Evolutionary conservation across 805 yeast species (phyloP).

Genomic region (Saccharomyces jurei): DNA sequence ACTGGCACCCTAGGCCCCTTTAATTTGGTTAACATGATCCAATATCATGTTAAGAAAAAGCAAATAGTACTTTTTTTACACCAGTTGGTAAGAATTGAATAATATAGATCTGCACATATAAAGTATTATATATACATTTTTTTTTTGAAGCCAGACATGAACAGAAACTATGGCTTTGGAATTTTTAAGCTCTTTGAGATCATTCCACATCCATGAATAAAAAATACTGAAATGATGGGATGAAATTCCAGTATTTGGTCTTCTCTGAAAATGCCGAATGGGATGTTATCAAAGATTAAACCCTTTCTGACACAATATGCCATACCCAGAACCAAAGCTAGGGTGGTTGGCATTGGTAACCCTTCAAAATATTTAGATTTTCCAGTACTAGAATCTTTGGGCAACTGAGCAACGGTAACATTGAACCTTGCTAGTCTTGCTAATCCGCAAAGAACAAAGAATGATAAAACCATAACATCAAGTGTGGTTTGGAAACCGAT

Average conservation of each 20-base stretch:
- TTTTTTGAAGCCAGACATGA: background rate
- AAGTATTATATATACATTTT: background rate
- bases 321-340: slow-evolving; percentile 66
- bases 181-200: slow-evolving; percentile 84
- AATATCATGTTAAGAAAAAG: too few species aligned
- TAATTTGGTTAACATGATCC: too few species aligned
- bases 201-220: slow-evolving; percentile 81
- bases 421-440: slow-evolving; percentile 92
- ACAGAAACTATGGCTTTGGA: slow-evolving; percentile 56
- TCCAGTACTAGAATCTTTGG: slow-evolving; percentile 72
- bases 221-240: slow-evolving; percentile 53
- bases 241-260: slow-evolving; percentile 67
- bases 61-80: background rate
- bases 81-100: background rate
- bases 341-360: slow-evolving; percentile 86
- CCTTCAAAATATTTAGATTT: slow-evolving; percentile 93
- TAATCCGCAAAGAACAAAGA: slow-evolving; percentile 87
- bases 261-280: slow-evolving; percentile 53
- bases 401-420: slow-evolving; percentile 85
- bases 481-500: slow-evolving; percentile 80
- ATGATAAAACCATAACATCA: slow-evolving; percentile 68
- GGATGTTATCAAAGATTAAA: slow-evolving; percentile 44
- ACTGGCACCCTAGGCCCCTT: too few species aligned
- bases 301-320: slow-evolving; percentile 53
- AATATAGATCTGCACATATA: background rate